Percentiles rank a stretch among this genome's conserved stretches.
These are phyloP conservation scores for Batrachochytrium dendrobatidis DNA, from an alignment of 371 early-diverging fungal species.

Conservation along the genomic window DNA sequence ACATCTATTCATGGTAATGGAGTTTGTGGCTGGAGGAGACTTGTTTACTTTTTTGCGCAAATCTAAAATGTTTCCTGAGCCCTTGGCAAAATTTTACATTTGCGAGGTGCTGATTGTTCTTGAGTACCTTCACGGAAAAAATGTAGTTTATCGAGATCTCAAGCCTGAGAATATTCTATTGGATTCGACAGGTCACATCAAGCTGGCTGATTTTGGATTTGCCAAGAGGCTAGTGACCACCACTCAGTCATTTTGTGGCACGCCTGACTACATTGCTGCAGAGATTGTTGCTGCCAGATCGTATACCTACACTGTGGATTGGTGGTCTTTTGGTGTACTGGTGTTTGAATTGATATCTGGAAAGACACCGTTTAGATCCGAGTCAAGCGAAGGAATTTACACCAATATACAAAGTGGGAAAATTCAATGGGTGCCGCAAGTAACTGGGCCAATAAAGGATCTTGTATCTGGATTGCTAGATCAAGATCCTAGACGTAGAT, in stretches of 20 bases:
- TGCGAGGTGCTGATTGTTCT: constrained; percentile 48
- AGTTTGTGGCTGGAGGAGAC: constrained; percentile 64
- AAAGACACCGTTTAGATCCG: constrained; percentile 55
- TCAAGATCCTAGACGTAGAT: constrained; percentile 46
- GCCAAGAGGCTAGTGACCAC: constrained; percentile 44
- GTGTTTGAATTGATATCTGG: constrained; percentile 67
- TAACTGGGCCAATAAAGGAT: constrained; percentile 33
- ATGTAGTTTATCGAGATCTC: constrained; percentile 50
- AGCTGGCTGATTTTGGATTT: constrained; percentile 66
- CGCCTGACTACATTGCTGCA: constrained; percentile 65
- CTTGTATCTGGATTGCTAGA: constrained; percentile 43
- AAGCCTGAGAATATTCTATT: constrained; percentile 61
- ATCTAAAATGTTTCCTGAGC: constrained; percentile 39
- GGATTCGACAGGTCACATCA: constrained; percentile 55
- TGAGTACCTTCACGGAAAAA: constrained; percentile 46
- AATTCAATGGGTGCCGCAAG: constrained; percentile 45
- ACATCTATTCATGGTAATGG: constrained; percentile 59
- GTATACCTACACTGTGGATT: constrained; percentile 62
- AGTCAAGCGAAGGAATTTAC: constrained; percentile 46
- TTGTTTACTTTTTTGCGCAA: constrained; percentile 38
- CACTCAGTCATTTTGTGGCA: constrained; percentile 65
- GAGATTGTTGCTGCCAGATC: constrained; percentile 57
- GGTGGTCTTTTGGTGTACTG: constrained; percentile 76
- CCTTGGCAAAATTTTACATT: constrained; percentile 45
- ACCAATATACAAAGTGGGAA: constrained; percentile 51